A percentile compares a stretch with the other conserved stretches of the same genome.
Conservation (phyloP, 2,329 filamentous ascomycete species). For the Botrytis aclada region DNA sequence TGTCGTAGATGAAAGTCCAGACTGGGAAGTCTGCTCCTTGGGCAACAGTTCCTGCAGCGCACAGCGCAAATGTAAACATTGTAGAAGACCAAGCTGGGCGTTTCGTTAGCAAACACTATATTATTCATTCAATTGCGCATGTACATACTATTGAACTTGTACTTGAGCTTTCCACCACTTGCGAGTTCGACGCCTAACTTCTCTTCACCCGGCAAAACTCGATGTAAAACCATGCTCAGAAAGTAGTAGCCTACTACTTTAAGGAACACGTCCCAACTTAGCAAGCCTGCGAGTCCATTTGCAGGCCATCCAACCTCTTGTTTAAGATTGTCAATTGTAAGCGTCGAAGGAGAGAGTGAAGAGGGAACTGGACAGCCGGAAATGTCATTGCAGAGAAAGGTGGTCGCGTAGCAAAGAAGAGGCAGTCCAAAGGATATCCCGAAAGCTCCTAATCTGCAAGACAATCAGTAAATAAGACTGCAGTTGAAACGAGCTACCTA, state of each 20-base stretch:
- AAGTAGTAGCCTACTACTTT: slow-evolving; percentile 75
- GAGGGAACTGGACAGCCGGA: slow-evolving; percentile 87
- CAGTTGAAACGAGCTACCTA: slow-evolving; percentile 27
- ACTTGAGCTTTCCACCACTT: slow-evolving; percentile 72
- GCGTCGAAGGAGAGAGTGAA: slow-evolving; percentile 66
- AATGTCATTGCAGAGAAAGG: slow-evolving; percentile 88
- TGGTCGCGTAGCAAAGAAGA: slow-evolving; percentile 71
- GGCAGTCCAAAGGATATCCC: slow-evolving; percentile 79
- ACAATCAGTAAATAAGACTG: neutral
- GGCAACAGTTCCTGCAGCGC: slow-evolving; percentile 69
- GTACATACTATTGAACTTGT: slow-evolving; percentile 70
- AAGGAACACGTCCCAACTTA: slow-evolving; percentile 65
- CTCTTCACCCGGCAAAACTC: slow-evolving; percentile 71
- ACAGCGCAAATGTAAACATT: slow-evolving; percentile 66
- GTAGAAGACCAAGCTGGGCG: slow-evolving; percentile 69
- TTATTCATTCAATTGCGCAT: neutral
- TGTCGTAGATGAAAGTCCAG: slow-evolving; percentile 91
- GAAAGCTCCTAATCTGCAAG: slow-evolving; percentile 68
- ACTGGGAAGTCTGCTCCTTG: slow-evolving; percentile 80
- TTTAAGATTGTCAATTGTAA: slow-evolving; percentile 72
- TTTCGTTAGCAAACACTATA: slow-evolving; percentile 21
- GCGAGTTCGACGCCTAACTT: slow-evolving; percentile 67
- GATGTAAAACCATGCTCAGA: slow-evolving; percentile 70
- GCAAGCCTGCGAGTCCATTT: slow-evolving; percentile 66
- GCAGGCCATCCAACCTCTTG: slow-evolving; percentile 77